These are phyloP conservation scores for Diplocarpon mali DNA, from an alignment of 2,329 filamentous ascomycete genomes.

Conservation along the genomic window DNA sequence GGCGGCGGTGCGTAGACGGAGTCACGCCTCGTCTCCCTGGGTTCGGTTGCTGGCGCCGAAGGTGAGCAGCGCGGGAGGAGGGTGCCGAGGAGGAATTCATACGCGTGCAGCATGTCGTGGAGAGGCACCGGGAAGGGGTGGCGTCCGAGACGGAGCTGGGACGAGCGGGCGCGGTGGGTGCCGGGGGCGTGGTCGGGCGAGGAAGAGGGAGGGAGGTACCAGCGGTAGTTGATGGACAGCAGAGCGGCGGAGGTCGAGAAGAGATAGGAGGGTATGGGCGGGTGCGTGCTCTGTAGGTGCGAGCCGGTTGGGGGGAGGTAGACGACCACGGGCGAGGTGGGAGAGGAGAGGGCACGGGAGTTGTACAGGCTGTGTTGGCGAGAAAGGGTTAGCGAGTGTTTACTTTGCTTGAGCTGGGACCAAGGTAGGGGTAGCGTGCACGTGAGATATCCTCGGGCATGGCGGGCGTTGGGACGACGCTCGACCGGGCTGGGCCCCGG, in stretches of 20 bases:
- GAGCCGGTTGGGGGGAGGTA: constrained; percentile 37
- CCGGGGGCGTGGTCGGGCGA: background rate
- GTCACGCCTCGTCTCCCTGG: constrained; percentile 31
- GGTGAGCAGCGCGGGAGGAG: constrained; percentile 12
- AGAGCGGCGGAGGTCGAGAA: constrained; percentile 38
- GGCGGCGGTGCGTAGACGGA: background rate
- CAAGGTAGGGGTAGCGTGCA: background rate
- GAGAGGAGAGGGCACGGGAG: constrained; percentile 15
- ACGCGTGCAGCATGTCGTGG: constrained; percentile 44
- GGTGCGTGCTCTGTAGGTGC: constrained; percentile 34
- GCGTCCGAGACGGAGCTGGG: constrained; percentile 25
- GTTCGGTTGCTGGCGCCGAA: background rate
- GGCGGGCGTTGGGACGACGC: background rate
- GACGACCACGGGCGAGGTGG: constrained; percentile 38
- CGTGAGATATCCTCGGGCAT: background rate
- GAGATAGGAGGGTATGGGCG: constrained; percentile 28
- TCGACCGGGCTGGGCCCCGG: too few species aligned
- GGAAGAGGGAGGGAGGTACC: constrained; percentile 28
- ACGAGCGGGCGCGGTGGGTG: constrained; percentile 6
- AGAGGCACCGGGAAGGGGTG: constrained; percentile 43
- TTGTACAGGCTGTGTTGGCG: constrained; percentile 20
- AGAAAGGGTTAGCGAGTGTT: background rate
- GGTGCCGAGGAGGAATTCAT: constrained; percentile 25
- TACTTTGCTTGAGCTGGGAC: background rate
- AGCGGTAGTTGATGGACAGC: constrained; percentile 49